These are phyloP conservation scores for Posidonia oceanica DNA, from an alignment of 116 monocot species.

Conservation along the genomic window DNA sequence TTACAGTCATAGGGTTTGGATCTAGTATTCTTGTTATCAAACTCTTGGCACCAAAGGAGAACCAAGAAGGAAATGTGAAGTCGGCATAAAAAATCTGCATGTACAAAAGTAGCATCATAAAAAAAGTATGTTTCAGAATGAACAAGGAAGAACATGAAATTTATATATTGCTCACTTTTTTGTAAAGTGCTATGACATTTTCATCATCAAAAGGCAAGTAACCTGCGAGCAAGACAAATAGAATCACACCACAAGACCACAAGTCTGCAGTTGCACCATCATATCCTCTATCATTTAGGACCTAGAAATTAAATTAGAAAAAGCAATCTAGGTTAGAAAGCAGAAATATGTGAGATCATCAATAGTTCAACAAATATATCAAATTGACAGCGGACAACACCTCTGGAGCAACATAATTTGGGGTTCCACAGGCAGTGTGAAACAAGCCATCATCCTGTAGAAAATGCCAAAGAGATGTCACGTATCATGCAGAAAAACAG, in stretches of 20 bases:
- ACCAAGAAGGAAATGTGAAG: slow-evolving; percentile 71
- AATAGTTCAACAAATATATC: background rate
- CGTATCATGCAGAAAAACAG: background rate
- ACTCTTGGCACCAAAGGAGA: slow-evolving; percentile 67
- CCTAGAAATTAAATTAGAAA: slow-evolving; percentile 20
- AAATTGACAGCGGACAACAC: slow-evolving; percentile 14
- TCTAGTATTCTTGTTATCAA: slow-evolving; percentile 74
- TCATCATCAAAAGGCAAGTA: slow-evolving; percentile 90
- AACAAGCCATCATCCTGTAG: slow-evolving; percentile 76
- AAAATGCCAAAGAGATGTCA: background rate
- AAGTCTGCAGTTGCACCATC: slow-evolving; percentile 80
- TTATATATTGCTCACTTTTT: slow-evolving; percentile 40
- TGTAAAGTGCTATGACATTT: slow-evolving; percentile 68
- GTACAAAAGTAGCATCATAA: background rate
- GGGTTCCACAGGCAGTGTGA: slow-evolving; percentile 85
- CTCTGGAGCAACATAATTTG: slow-evolving; percentile 96
- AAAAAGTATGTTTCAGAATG: background rate
- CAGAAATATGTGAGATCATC: background rate
- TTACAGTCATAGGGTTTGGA: slow-evolving; percentile 84
- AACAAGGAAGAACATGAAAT: background rate
- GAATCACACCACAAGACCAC: slow-evolving; percentile 89
- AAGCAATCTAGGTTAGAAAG: background rate
- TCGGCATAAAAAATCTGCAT: slow-evolving; percentile 86
- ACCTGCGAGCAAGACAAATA: slow-evolving; percentile 78
- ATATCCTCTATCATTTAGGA: slow-evolving; percentile 74